Base-by-base conservation (phyloP, 1,284 basidiomycete species). In the Ganoderma lingzhi region DNA sequence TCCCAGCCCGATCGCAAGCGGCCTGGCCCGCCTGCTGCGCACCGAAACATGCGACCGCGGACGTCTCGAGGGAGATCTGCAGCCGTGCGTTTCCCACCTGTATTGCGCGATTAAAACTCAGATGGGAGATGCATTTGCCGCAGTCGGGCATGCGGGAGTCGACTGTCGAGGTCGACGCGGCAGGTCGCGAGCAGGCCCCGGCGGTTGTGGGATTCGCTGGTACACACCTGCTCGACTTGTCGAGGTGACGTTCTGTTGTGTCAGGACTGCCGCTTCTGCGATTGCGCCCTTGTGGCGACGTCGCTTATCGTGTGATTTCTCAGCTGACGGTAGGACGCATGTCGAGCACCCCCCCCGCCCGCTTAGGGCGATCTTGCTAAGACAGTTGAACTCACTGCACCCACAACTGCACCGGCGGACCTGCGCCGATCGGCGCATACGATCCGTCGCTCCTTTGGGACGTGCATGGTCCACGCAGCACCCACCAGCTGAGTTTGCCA, bases 21-120 rank as follows among this genome's bases (percentile, higher is more conserved):
- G 63, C 66, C 64, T 51, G 63, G 41, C 55, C 51, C 9, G 35
- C 37, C 62, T 44, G 68, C 68, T 66, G 61, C 63, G 68, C 64
- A 37, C 37, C 23, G 44, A 48, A 61, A 69, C 68, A 63, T 39
- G 62, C 63, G 44, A 53, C 53, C 62, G 37, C 35, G 44, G 51
- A 42, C 65, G 48, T 65, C 64, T 45, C 61, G 32, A 39, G 60
- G 63, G 58, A 39, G 68, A 71, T 71, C 70, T 69, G 64, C 68
- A 66, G 45, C 42, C 53, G 42, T 63, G 65, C 45, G 67, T 66
- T 65, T 65, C 68, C 68, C 68, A 67, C 64, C 63, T 61, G 59
- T 61, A 61, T 61, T 39, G 15, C 41, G 59, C 59, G 23, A 63
- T 55, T 51, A 10, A 51, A 41, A 19, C 37, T 12, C 45, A 59